phyloP scores from a whole-genome alignment of 2,329 filamentous ascomycete species.

The Bipolaris sorokiniana region DNA sequence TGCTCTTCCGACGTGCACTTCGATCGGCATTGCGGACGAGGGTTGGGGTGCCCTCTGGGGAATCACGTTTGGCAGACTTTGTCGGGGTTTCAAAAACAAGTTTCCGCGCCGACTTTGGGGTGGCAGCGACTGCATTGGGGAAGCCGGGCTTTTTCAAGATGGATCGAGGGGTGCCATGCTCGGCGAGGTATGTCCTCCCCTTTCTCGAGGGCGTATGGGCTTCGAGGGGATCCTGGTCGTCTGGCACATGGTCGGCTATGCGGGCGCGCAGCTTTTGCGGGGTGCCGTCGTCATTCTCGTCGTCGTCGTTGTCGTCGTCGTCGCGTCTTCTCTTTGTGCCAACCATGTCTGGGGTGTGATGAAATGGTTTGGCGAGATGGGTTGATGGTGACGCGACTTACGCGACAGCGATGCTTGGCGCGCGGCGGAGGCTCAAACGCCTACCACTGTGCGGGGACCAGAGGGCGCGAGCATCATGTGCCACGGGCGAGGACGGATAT shows the following conservation, averaged over 20 bases:
- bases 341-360: conserved; percentile 31
- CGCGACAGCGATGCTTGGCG: conserved; percentile 26
- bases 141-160: conserved; percentile 42
- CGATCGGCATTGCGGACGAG: conserved; percentile 76
- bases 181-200: conserved; percentile 28
- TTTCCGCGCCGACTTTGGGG: conserved; percentile 54
- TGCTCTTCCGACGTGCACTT: conserved; percentile 86
- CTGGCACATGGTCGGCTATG: conserved; percentile 18
- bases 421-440: conserved; percentile 2
- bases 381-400: conserved; percentile 28
- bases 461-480: not conserved
- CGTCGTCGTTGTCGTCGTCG: conserved; percentile 30
- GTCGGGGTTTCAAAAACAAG: conserved; percentile 56
- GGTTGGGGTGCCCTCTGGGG: conserved; percentile 62
- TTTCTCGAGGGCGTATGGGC: conserved; percentile 42
- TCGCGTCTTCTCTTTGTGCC: conserved; percentile 43
- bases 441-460: not conserved
- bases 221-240: conserved; percentile 30
- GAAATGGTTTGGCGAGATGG: conserved; percentile 9
- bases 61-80: conserved; percentile 45
- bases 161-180: conserved; percentile 41
- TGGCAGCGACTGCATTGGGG: conserved; percentile 36
- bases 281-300: conserved; percentile 27
- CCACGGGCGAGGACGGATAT: not conserved
- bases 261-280: conserved; percentile 38